Percentiles rank a stretch among this genome's conserved stretches.
These are phyloP conservation scores for Ananas comosus DNA, from an alignment of 176 grass and related monocot species.

Conservation along the genomic window DNA sequence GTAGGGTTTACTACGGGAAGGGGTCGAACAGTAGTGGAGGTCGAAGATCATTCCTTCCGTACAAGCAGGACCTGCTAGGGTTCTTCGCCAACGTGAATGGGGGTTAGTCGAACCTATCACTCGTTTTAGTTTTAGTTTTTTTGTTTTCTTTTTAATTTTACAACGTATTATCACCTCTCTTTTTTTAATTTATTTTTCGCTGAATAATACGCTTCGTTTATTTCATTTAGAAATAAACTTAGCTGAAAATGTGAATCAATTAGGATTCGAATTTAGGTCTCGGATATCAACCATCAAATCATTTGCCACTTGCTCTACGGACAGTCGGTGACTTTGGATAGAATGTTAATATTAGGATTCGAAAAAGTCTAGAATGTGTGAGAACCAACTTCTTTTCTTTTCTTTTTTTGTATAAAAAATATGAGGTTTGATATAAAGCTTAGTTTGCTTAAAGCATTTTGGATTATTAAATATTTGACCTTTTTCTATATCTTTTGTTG, in stretches of 20 bases:
- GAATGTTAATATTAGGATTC: constrained; percentile 2
- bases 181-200: too few relatives aligned
- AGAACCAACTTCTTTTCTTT: neutral
- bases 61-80: constrained; percentile 70
- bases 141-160: neutral
- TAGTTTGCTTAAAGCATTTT: neutral
- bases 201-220: too few relatives aligned
- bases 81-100: constrained; percentile 79
- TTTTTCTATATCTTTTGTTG: neutral
- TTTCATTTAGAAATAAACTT: too few relatives aligned
- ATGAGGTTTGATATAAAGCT: neutral
- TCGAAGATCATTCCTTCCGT: constrained; percentile 62
- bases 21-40: constrained; percentile 21
- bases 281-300: too few relatives aligned
- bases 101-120: constrained; percentile 35
- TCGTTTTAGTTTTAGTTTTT: constrained; percentile 10
- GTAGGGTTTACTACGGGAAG: constrained; percentile 35
- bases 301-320: too few relatives aligned
- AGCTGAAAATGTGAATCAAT: too few relatives aligned
- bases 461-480: neutral
- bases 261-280: too few relatives aligned
- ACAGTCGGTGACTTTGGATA: too few relatives aligned
- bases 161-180: too few relatives aligned
- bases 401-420: neutral
- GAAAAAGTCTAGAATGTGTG: too few relatives aligned